A percentile compares a stretch with the other conserved stretches of the same genome.
Evolutionary conservation across 768 basidiomycete genomes (phyloP).

Genomic region (Xerocomus spinulosus): DNA sequence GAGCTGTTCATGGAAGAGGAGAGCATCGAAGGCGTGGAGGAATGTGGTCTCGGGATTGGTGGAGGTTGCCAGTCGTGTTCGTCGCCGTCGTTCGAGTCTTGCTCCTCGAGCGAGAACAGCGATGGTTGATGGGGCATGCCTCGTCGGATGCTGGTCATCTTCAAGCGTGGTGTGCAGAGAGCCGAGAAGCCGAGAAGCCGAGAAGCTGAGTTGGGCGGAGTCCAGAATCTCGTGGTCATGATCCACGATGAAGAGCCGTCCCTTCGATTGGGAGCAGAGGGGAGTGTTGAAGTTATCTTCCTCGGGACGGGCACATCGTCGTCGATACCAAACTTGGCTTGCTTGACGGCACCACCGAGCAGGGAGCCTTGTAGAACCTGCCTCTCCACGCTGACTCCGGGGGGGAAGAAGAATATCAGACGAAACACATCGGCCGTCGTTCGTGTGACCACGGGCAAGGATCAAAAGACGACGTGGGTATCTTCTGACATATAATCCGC

Average conservation of each 20-base stretch:
- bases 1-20: slow-evolving; percentile 30
- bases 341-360: slow-evolving; percentile 65
- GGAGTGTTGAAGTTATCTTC: slow-evolving; percentile 63
- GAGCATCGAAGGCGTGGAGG: slow-evolving; percentile 19
- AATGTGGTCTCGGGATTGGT: slow-evolving; percentile 25
- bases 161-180: too few species aligned
- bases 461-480: slow-evolving; percentile 47
- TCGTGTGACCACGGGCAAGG: slow-evolving; percentile 37
- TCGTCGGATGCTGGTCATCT: slow-evolving; percentile 24
- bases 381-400: slow-evolving; percentile 57
- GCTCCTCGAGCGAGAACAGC: slow-evolving; percentile 60
- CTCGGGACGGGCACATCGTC: slow-evolving; percentile 82
- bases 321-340: slow-evolving; percentile 63
- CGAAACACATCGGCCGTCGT: slow-evolving; percentile 78
- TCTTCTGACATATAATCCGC: neutral
- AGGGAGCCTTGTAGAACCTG: slow-evolving; percentile 57
- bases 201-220: neutral
- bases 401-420: slow-evolving; percentile 78
- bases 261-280: neutral
- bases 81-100: slow-evolving; percentile 43
- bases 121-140: slow-evolving; percentile 52
- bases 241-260: neutral
- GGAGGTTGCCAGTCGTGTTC: slow-evolving; percentile 44
- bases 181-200: too few species aligned
- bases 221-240: too few species aligned